These are phyloP conservation scores for Leptodermis oblonga DNA, from an alignment of 257 asterid species.

Conservation along the genomic window DNA sequence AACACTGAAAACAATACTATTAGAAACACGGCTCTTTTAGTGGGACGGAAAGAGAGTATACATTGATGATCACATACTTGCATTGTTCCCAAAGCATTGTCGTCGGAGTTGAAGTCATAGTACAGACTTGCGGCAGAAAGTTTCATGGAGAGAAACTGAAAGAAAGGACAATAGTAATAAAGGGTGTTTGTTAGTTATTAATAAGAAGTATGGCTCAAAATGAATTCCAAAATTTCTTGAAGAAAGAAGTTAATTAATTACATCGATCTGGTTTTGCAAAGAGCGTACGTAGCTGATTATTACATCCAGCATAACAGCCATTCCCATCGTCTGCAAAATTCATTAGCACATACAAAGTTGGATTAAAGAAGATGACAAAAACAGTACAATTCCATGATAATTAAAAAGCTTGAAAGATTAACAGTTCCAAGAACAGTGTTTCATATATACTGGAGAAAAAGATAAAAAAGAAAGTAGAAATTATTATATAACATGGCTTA, in stretches of 20 bases:
- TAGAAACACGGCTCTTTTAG: too few species aligned
- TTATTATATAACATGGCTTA: slow-evolving; percentile 5
- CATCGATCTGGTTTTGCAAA: slow-evolving; percentile 93
- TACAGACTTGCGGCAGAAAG: slow-evolving; percentile 86
- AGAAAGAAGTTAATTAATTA: slow-evolving; percentile 22
- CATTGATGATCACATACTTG: slow-evolving; percentile 56
- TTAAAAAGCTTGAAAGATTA: background rate
- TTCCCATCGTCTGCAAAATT: slow-evolving; percentile 84
- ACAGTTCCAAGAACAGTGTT: too few species aligned
- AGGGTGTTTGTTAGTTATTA: too few species aligned
- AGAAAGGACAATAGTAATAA: background rate
- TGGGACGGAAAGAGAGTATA: too few species aligned
- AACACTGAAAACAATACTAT: too few species aligned
- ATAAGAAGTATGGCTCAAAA: too few species aligned
- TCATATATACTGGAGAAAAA: background rate
- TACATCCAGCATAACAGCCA: slow-evolving; percentile 98
- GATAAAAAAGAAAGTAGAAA: too few species aligned
- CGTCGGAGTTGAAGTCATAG: slow-evolving; percentile 86
- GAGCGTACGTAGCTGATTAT: slow-evolving; percentile 80
- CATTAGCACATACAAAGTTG: background rate
- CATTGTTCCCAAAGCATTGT: slow-evolving; percentile 55
- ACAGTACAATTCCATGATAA: background rate
- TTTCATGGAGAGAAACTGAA: slow-evolving; percentile 89
- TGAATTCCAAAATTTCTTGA: background rate
- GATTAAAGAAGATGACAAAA: background rate